phyloP scores from a whole-genome alignment of 768 basidiomycete genomes.

The Suillus americanus region DNA sequence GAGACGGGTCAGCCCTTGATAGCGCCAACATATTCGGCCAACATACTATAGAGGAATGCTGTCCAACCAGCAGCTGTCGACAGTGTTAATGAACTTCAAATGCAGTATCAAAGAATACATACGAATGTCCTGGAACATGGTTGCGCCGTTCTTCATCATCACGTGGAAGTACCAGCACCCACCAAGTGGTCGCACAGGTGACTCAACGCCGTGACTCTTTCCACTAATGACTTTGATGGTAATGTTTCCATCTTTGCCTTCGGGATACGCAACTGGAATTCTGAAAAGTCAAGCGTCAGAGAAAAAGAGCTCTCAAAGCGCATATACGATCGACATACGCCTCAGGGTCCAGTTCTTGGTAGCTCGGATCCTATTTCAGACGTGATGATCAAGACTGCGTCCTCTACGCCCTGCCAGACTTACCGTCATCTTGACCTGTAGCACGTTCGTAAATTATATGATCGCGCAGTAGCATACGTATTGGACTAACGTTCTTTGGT shows the following conservation, averaged over 20 bases:
- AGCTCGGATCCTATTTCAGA: constrained; percentile 60
- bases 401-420: constrained; percentile 18
- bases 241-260: constrained; percentile 64
- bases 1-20: constrained; percentile 7
- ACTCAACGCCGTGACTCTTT: constrained; percentile 80
- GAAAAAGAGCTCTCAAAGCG: not conserved
- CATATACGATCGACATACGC: constrained; percentile 40
- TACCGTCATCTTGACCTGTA: constrained; percentile 75
- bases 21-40: not conserved
- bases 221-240: constrained; percentile 88
- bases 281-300: constrained; percentile 32
- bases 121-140: constrained; percentile 84
- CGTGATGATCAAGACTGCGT: constrained; percentile 6
- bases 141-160: constrained; percentile 56
- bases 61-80: constrained; percentile 81
- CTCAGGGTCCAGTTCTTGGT: constrained; percentile 75
- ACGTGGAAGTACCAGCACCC: constrained; percentile 94
- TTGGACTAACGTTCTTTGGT: constrained; percentile 55
- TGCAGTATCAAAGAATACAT: constrained; percentile 25
- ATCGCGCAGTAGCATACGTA: not conserved
- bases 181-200: constrained; percentile 86
- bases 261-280: constrained; percentile 73
- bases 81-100: not conserved
- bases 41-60: constrained; percentile 78
- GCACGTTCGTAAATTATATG: constrained; percentile 24